A percentile compares a stretch with the other conserved stretches of the same genome.
phyloP scores from a whole-genome alignment of 306 rosid genomes.

The Comarum palustre region DNA sequence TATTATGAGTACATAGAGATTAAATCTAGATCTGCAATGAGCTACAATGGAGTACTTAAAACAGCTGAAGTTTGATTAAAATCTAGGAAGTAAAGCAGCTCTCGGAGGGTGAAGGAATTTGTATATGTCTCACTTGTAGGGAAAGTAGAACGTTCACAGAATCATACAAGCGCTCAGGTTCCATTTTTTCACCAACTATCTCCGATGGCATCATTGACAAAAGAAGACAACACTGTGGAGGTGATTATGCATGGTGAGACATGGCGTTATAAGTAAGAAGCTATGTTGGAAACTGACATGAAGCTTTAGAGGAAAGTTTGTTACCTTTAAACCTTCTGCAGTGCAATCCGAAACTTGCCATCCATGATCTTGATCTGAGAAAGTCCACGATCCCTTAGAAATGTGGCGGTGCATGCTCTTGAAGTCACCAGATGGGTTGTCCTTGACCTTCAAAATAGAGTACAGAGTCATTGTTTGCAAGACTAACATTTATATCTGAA shows the following conservation, averaged over 20 bases:
- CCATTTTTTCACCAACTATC: conserved; percentile 59
- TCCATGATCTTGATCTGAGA: conserved; percentile 76
- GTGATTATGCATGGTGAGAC: not conserved
- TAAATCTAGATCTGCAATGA: not conserved
- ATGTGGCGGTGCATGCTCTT: conserved; percentile 61
- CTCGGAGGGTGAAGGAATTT: not conserved
- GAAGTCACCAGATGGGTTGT: conserved; percentile 63
- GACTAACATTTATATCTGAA: not conserved
- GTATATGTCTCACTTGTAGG: conserved; percentile 38
- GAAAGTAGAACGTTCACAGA: conserved; percentile 54
- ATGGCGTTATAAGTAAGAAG: not conserved
- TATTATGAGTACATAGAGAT: not conserved
- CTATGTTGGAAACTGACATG: not conserved
- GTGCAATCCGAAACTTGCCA: conserved; percentile 82
- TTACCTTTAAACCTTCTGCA: conserved; percentile 72
- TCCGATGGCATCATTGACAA: conserved; percentile 55
- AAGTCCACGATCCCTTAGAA: conserved; percentile 76
- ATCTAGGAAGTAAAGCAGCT: not conserved
- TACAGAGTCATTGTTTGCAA: not conserved
- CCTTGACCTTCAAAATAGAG: conserved; percentile 37
- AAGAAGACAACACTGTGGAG: conserved; percentile 55
- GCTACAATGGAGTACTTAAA: not conserved
- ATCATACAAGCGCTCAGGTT: conserved; percentile 46
- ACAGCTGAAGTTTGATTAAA: not conserved
- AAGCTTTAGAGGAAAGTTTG: not conserved